A percentile compares a stretch with the other conserved stretches of the same genome.
These are phyloP conservation scores for Ascoidea asiatica DNA, from an alignment of 805 yeast genomes.

Conservation along the genomic window DNA sequence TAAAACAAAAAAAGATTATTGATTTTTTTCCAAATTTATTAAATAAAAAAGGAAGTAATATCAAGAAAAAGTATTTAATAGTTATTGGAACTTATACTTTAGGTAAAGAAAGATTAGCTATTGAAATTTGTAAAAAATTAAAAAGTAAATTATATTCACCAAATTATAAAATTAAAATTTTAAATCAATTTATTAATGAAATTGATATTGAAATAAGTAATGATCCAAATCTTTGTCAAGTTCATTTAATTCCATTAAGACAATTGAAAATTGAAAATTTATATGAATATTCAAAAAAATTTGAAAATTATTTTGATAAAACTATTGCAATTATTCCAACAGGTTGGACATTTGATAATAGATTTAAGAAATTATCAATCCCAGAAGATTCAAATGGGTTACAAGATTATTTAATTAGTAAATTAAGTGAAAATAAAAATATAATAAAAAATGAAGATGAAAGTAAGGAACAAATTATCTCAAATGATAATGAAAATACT, in stretches of 20 bases:
- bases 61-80: slow-evolving; percentile 29
- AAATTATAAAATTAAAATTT: slow-evolving; percentile 30
- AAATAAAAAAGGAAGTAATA: slow-evolving; percentile 2
- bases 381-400: too few relatives aligned
- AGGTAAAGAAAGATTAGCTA: slow-evolving; percentile 82
- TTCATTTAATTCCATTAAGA: slow-evolving; percentile 65
- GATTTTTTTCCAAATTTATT: neutral
- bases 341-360: slow-evolving; percentile 64
- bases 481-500: slow-evolving; percentile 1
- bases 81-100: slow-evolving; percentile 83
- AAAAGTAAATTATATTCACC: slow-evolving; percentile 41
- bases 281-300: slow-evolving; percentile 33
- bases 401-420: neutral
- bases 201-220: slow-evolving; percentile 21
- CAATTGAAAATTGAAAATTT: slow-evolving; percentile 15
- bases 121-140: slow-evolving; percentile 40
- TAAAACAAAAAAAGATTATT: neutral
- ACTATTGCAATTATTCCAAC: slow-evolving; percentile 76
- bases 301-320: slow-evolving; percentile 34
- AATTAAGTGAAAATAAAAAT: slow-evolving; percentile 8
- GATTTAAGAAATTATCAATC: too few relatives aligned
- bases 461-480: slow-evolving; percentile 4
- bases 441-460: slow-evolving; percentile 4
- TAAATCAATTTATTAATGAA: slow-evolving; percentile 32
- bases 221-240: slow-evolving; percentile 32